Evolutionary conservation across 495 filamentous ascomycete species (phyloP).

Genomic region (Lasiosphaeria hispida): DNA sequence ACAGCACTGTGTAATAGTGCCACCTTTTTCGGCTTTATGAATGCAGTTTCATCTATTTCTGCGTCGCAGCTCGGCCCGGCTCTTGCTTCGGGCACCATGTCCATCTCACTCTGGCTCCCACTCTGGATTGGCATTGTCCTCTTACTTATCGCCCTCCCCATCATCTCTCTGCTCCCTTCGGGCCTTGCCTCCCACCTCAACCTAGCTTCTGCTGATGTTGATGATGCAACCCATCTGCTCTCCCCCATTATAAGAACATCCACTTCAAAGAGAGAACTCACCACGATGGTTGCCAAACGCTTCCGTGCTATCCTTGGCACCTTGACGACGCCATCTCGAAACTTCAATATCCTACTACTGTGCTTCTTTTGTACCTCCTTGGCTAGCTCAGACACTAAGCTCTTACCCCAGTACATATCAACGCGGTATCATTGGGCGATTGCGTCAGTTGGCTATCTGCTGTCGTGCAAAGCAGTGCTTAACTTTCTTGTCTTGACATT

Average conservation of each 20-base stretch:
- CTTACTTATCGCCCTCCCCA: slow-evolving; percentile 34
- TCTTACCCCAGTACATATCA: slow-evolving; percentile 45
- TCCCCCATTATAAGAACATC: slow-evolving; percentile 6
- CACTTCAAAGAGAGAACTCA: not conserved
- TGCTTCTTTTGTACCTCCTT: slow-evolving; percentile 45
- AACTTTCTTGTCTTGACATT: slow-evolving; percentile 41
- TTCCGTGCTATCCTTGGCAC: slow-evolving; percentile 22
- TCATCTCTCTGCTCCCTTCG: slow-evolving; percentile 26
- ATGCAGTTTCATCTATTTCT: slow-evolving; percentile 40
- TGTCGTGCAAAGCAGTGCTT: slow-evolving; percentile 43
- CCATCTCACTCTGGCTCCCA: slow-evolving; percentile 37
- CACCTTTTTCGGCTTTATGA: slow-evolving; percentile 45
- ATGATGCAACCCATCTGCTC: slow-evolving; percentile 21
- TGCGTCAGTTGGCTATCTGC: slow-evolving; percentile 41
- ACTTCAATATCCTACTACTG: slow-evolving; percentile 36
- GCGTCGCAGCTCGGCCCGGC: slow-evolving; percentile 41
- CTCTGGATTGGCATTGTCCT: slow-evolving; percentile 40
- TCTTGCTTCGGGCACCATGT: slow-evolving; percentile 43
- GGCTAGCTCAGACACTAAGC: slow-evolving; percentile 46
- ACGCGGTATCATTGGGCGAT: slow-evolving; percentile 42
- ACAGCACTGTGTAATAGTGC: slow-evolving; percentile 32
- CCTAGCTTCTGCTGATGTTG: not conserved
- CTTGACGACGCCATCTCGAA: slow-evolving; percentile 17
- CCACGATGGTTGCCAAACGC: slow-evolving; percentile 20
- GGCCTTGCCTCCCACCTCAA: not conserved